phyloP scores from a whole-genome alignment of 2,329 filamentous ascomycete genomes.

The Fusarium begoniae region DNA sequence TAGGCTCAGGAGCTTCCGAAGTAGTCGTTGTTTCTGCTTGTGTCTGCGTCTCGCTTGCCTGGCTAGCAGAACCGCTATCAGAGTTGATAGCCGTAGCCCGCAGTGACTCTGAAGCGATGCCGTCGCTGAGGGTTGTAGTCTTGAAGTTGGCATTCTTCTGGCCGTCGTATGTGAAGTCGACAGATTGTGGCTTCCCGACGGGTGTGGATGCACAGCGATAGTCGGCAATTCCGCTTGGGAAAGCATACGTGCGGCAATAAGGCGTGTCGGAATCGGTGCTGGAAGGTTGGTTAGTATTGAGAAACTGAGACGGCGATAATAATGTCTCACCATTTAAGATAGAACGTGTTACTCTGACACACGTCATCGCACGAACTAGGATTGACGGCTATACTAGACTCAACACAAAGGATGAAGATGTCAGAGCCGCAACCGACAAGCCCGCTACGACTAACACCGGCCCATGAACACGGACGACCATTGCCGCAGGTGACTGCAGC shows the following conservation, averaged over 20 bases:
- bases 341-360: not conserved
- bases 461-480: not conserved
- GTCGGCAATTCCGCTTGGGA: not conserved
- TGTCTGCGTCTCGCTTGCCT: not conserved
- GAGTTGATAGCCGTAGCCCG: accelerated
- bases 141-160: not conserved
- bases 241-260: not conserved
- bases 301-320: accelerated
- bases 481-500: not conserved
- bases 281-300: accelerated
- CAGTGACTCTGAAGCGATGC: not conserved
- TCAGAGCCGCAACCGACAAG: not conserved
- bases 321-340: not conserved
- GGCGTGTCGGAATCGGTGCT: not conserved
- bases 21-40: not conserved
- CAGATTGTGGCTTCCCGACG: not conserved
- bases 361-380: not conserved
- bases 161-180: not conserved
- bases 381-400: not conserved
- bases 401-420: not conserved
- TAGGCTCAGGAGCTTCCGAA: not conserved
- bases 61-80: accelerated
- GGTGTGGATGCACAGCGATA: not conserved
- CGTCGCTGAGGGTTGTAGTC: not conserved
- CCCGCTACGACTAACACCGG: not conserved